Conservation (phyloP, 805 yeast genomes). For the Saturnispora besseyi region DNA sequence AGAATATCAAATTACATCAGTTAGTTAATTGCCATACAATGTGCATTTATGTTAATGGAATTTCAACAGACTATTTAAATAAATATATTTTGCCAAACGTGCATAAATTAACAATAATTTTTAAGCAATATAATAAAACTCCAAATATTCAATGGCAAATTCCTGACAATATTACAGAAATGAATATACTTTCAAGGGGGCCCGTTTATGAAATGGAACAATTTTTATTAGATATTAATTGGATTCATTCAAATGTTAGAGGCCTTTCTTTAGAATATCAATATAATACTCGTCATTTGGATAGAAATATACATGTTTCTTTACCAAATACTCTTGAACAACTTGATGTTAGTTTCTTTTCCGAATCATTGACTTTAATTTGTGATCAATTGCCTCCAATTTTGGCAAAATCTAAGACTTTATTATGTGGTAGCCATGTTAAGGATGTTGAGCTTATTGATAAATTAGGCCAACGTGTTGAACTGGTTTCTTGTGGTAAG, state of each 20-base stretch:
- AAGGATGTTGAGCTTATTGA: constrained; percentile 4
- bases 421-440: constrained; percentile 2
- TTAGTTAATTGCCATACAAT: neutral
- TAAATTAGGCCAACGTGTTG: neutral
- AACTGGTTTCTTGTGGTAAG: neutral
- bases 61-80: constrained; percentile 6
- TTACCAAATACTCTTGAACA: constrained; percentile 6
- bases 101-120: constrained; percentile 4
- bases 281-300: constrained; percentile 4
- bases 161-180: neutral
- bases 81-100: constrained; percentile 4
- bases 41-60: constrained; percentile 7
- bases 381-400: constrained; percentile 5
- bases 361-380: constrained; percentile 3
- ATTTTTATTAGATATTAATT: constrained; percentile 2
- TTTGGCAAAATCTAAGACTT: neutral
- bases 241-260: constrained; percentile 6
- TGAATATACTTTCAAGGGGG: constrained; percentile 7
- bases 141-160: constrained; percentile 1
- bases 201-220: constrained; percentile 5
- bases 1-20: neutral
- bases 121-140: constrained; percentile 5
- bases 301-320: neutral
- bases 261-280: constrained; percentile 7
- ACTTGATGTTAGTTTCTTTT: constrained; percentile 5